phyloP scores from a whole-genome alignment of 371 early-diverging fungal species.

The Gilbertella persicaria region DNA sequence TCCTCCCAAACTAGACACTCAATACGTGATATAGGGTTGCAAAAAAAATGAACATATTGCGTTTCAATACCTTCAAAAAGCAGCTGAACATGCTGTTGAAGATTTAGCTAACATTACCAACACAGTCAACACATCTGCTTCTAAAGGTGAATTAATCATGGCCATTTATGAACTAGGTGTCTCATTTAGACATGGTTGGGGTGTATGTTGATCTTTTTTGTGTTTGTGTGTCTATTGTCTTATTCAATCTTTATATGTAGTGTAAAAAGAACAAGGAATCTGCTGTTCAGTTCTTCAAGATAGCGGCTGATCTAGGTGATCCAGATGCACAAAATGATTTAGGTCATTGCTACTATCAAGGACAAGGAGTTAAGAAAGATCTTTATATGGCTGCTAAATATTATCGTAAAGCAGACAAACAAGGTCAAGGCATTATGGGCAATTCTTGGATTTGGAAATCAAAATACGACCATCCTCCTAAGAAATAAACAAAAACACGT shows the following conservation, averaged over 20 bases:
- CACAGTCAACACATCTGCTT: constrained; percentile 30
- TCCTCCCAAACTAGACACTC: background rate
- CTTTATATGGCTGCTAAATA: constrained; percentile 80
- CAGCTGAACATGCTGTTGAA: constrained; percentile 73
- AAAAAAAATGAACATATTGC: constrained; percentile 64
- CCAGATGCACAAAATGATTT: constrained; percentile 83
- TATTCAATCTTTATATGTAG: constrained; percentile 1
- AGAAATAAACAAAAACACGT: too few species aligned
- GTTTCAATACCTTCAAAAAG: constrained; percentile 74
- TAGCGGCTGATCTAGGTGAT: constrained; percentile 86
- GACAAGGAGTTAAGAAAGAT: constrained; percentile 81
- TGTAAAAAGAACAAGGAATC: constrained; percentile 74
- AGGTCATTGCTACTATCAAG: constrained; percentile 75
- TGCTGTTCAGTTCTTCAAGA: constrained; percentile 87
- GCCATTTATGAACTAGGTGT: constrained; percentile 87
- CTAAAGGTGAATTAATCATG: constrained; percentile 69
- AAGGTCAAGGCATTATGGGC: constrained; percentile 80
- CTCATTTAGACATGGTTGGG: constrained; percentile 90
- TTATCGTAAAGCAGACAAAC: constrained; percentile 81
- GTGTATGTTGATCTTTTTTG: constrained; percentile 46
- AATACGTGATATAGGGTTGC: constrained; percentile 56
- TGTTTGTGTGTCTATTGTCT: background rate
- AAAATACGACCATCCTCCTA: constrained; percentile 54
- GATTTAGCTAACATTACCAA: constrained; percentile 48
- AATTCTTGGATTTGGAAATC: constrained; percentile 79